A percentile compares a stretch with the other conserved stretches of the same genome.
These are phyloP conservation scores for Lonicera japonica DNA, from an alignment of 129 eudicot genomes.

Conservation along the genomic window DNA sequence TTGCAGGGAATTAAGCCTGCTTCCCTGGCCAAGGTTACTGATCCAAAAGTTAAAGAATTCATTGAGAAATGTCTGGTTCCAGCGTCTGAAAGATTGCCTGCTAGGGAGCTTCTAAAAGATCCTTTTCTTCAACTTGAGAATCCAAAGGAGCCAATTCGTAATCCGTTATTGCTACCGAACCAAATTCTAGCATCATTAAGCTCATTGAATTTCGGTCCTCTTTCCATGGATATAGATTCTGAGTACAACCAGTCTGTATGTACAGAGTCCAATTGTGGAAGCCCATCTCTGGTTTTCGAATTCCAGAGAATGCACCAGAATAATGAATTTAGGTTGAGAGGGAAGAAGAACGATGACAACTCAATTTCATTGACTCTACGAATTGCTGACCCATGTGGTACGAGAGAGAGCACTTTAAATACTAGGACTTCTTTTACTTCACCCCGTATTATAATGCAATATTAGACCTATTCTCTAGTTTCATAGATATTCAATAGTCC, in stretches of 20 bases:
- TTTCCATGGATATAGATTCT: constrained; percentile 44
- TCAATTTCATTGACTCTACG: constrained; percentile 51
- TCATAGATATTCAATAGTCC: no score
- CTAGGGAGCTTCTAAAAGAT: constrained; percentile 65
- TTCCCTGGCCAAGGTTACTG: constrained; percentile 58
- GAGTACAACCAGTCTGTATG: constrained; percentile 32
- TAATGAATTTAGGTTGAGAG: constrained; percentile 42
- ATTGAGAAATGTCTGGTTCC: constrained; percentile 76
- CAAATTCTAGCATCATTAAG: constrained; percentile 27
- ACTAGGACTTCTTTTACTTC: background rate
- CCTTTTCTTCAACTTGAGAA: constrained; percentile 49
- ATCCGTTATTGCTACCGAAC: constrained; percentile 13
- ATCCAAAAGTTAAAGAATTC: constrained; percentile 55
- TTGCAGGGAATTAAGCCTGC: constrained; percentile 81
- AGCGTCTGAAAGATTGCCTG: constrained; percentile 60
- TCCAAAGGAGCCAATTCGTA: constrained; percentile 18
- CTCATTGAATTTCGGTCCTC: constrained; percentile 19
- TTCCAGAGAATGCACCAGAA: constrained; percentile 38
- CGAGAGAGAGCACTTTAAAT: background rate
- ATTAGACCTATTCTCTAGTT: no score
- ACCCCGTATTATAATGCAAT: background rate
- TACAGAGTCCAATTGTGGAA: constrained; percentile 26
- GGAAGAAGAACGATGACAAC: constrained; percentile 39
- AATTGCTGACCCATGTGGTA: constrained; percentile 52
- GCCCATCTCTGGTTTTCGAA: constrained; percentile 30